Evolutionary conservation across 2,329 filamentous ascomycete species (phyloP).

Genomic region (Dothidotthia symphoricarpi): DNA sequence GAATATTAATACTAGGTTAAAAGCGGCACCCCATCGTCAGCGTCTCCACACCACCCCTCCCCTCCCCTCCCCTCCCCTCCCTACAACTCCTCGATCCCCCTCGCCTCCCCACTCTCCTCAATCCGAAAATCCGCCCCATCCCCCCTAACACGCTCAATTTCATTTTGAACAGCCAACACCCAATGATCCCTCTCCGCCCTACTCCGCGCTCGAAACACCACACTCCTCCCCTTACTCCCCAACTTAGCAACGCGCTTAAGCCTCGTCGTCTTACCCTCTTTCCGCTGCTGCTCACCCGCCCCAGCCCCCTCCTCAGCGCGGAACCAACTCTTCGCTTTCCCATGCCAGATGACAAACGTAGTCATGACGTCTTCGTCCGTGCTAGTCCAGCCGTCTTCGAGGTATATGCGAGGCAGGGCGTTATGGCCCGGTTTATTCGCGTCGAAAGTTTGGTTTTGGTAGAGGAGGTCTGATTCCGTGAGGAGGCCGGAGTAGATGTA

Average conservation of each 20-base stretch:
- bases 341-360: conserved; percentile 66
- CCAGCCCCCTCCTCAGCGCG: conserved; percentile 39
- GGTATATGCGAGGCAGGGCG: conserved; percentile 59
- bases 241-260: conserved; percentile 61
- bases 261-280: conserved; percentile 48
- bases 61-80: neutral
- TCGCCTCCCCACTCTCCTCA: conserved; percentile 21
- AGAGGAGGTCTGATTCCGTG: conserved; percentile 62
- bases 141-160: conserved; percentile 60
- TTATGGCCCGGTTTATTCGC: conserved; percentile 60
- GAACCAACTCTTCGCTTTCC: conserved; percentile 58
- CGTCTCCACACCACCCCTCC: too few species aligned
- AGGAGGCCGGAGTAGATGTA: conserved; percentile 65
- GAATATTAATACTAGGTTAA: too few species aligned
- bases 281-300: conserved; percentile 23
- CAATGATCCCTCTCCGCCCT: conserved; percentile 66
- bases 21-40: too few species aligned
- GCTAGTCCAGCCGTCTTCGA: conserved; percentile 60
- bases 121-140: conserved; percentile 49
- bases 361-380: conserved; percentile 66
- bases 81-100: conserved; percentile 1
- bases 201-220: conserved; percentile 65
- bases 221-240: conserved; percentile 59
- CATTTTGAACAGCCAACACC: conserved; percentile 64
- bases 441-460: conserved; percentile 64